Conservation (phyloP, 1,284 basidiomycete genomes). For the Trametes hirsuta region DNA sequence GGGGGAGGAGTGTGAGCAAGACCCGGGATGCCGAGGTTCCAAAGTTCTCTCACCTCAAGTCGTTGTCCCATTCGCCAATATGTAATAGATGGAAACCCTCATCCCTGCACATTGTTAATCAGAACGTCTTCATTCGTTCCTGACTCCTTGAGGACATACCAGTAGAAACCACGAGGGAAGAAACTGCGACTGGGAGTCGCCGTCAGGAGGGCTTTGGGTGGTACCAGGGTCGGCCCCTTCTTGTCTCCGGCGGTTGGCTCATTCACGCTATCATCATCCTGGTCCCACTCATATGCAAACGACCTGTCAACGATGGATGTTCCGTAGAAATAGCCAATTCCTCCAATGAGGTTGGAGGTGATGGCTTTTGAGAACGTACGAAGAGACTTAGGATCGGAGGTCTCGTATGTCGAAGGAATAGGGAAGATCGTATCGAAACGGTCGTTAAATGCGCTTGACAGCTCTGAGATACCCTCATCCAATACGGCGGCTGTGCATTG, state of each 20-base stretch:
- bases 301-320: slow-evolving; percentile 83
- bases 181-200: slow-evolving; percentile 94
- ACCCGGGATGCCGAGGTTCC: neutral
- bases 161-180: slow-evolving; percentile 97
- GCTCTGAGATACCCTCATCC: slow-evolving; percentile 69
- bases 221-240: slow-evolving; percentile 68
- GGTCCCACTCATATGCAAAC: slow-evolving; percentile 89
- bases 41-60: slow-evolving; percentile 63
- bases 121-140: slow-evolving; percentile 4
- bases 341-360: slow-evolving; percentile 88
- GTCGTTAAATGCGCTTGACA: slow-evolving; percentile 63
- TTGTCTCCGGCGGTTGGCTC: slow-evolving; percentile 38
- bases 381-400: slow-evolving; percentile 52
- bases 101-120: slow-evolving; percentile 59
- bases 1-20: neutral
- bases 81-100: slow-evolving; percentile 94
- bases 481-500: slow-evolving; percentile 52
- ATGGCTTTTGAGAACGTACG: slow-evolving; percentile 83
- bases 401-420: slow-evolving; percentile 56
- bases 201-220: slow-evolving; percentile 80
- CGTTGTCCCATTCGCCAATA: slow-evolving; percentile 91
- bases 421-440: slow-evolving; percentile 77
- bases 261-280: slow-evolving; percentile 64
- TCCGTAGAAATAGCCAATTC: slow-evolving; percentile 95
- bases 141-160: slow-evolving; percentile 48